Evolutionary conservation across 2,329 filamentous ascomycete species (phyloP).

Genomic region (Ascochyta lentis): DNA sequence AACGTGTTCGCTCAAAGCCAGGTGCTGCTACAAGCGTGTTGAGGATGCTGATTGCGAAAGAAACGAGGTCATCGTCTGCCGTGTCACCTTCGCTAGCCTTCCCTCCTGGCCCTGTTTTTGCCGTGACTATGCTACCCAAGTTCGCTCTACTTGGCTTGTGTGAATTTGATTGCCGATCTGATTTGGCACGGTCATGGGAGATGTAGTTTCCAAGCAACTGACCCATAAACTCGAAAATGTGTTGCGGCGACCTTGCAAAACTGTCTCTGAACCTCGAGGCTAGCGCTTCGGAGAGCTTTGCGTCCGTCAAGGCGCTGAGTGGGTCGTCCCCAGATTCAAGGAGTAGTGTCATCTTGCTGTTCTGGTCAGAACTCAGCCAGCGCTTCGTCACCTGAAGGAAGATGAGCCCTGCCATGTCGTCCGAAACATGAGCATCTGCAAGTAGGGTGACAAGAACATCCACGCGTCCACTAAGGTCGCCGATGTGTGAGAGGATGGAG

Average conservation of each 20-base stretch:
- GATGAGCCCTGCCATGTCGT: conserved; percentile 63
- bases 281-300: conserved; percentile 70
- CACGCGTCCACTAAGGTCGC: conserved; percentile 35
- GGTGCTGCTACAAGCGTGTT: conserved; percentile 45
- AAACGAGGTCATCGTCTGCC: conserved; percentile 47
- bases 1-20: conserved; percentile 41
- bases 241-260: conserved; percentile 68
- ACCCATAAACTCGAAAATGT: conserved; percentile 68
- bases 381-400: conserved; percentile 66
- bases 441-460: conserved; percentile 47
- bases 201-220: conserved; percentile 61
- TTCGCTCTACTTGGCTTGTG: conserved; percentile 34
- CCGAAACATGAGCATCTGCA: conserved; percentile 58
- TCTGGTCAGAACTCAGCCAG: conserved; percentile 57
- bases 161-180: conserved; percentile 33
- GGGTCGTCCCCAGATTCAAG: conserved; percentile 51
- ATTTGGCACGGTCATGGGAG: conserved; percentile 55
- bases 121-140: conserved; percentile 33
- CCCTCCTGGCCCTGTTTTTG: neutral
- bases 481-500: conserved; percentile 68
- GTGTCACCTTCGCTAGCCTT: conserved; percentile 12
- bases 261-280: conserved; percentile 69
- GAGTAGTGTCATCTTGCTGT: conserved; percentile 24
- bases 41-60: conserved; percentile 52
- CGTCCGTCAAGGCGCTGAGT: conserved; percentile 60